Percentiles rank a stretch among this genome's conserved stretches.
Conservation (phyloP, 169 alveolate species). For the Plasmodium fragile region DNA sequence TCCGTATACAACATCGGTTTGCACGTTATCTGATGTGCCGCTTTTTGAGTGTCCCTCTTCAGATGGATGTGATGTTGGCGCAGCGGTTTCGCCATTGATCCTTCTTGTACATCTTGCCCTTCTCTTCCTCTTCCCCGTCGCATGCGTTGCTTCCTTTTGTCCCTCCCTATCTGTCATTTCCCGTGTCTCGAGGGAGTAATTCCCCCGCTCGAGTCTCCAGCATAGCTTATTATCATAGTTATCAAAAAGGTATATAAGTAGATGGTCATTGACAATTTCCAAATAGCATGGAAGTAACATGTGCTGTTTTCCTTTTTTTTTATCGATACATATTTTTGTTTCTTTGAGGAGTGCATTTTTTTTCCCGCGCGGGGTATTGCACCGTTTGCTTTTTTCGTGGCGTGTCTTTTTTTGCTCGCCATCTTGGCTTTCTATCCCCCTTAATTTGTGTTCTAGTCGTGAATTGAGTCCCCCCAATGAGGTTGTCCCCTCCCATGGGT, state of each 20-base stretch:
- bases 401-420: constrained; percentile 10
- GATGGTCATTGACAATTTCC: constrained; percentile 38
- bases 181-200: constrained; percentile 13
- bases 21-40: not conserved
- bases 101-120: not conserved
- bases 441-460: not conserved
- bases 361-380: not conserved
- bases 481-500: not conserved
- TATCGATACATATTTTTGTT: not conserved
- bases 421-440: not conserved
- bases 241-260: constrained; percentile 65
- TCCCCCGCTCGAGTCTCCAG: constrained; percentile 55
- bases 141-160: not conserved
- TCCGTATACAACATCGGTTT: not conserved
- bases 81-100: not conserved
- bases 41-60: not conserved
- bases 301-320: not conserved
- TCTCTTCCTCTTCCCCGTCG: not conserved
- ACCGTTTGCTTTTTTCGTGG: not conserved
- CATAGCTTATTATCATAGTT: constrained; percentile 52
- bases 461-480: not conserved
- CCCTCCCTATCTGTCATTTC: not conserved
- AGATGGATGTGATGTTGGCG: not conserved
- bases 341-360: not conserved
- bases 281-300: constrained; percentile 65